A percentile compares a stretch with the other conserved stretches of the same genome.
Evolutionary conservation across 306 rosid species (phyloP).

Genomic region (Boehmeria nivea): DNA sequence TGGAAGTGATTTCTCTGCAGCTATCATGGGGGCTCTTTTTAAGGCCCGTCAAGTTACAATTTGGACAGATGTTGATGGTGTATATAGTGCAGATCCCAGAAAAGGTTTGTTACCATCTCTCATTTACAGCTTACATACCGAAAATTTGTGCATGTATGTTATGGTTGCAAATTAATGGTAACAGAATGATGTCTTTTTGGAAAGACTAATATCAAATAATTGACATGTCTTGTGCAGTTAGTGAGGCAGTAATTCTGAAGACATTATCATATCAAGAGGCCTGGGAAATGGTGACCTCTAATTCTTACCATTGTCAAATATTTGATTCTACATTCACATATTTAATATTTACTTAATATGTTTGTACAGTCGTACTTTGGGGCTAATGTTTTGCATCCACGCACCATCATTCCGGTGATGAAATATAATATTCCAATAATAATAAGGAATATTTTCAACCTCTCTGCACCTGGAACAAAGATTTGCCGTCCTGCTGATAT

Average conservation of each 20-base stretch:
- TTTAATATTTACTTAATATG: constrained; percentile 23
- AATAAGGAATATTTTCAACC: constrained; percentile 90
- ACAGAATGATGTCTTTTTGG: constrained; percentile 6
- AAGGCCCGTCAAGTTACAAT: constrained; percentile 81
- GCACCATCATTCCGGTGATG: constrained; percentile 96
- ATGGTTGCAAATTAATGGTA: background rate
- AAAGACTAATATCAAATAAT: constrained; percentile 10
- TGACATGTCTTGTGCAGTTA: constrained; percentile 59
- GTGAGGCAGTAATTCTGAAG: constrained; percentile 90
- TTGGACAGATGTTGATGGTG: constrained; percentile 99
- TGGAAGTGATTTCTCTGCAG: constrained; percentile 98
- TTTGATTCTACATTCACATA: constrained; percentile 11
- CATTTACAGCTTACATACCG: constrained; percentile 7
- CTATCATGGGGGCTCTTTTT: constrained; percentile 86
- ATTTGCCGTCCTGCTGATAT: constrained; percentile 55
- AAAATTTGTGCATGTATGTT: background rate
- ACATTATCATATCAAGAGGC: constrained; percentile 96
- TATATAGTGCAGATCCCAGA: constrained; percentile 95
- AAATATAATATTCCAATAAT: constrained; percentile 75
- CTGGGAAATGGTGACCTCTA: constrained; percentile 90
- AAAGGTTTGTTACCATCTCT: constrained; percentile 52
- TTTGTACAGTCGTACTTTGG: constrained; percentile 87
- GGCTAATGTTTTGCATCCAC: constrained; percentile 98
- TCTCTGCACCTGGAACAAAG: constrained; percentile 84
- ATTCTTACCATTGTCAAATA: constrained; percentile 8